phyloP scores from a whole-genome alignment of 2,329 filamentous ascomycete species.

The Chaetomium sp. region DNA sequence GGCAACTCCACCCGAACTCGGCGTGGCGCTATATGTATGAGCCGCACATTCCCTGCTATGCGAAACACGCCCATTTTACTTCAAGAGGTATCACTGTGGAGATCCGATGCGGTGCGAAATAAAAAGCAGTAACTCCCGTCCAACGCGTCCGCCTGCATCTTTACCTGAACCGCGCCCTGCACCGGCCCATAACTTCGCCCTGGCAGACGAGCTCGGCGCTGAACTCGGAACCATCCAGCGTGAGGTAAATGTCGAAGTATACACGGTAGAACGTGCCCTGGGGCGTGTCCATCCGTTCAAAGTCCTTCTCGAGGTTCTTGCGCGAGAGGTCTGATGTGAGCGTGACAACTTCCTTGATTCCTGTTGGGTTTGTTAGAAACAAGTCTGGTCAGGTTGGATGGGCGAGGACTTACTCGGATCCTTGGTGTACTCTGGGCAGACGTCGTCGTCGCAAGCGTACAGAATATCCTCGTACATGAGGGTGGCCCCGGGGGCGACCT shows the following conservation, averaged over 20 bases:
- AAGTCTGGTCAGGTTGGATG: not conserved
- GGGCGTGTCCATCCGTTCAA: constrained; percentile 98
- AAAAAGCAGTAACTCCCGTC: constrained; percentile 30
- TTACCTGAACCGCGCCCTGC: constrained; percentile 82
- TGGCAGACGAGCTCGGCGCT: constrained; percentile 99
- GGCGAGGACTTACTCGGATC: constrained; percentile 81
- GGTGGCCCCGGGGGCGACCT: constrained; percentile 93
- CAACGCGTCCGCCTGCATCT: constrained; percentile 24
- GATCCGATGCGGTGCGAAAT: constrained; percentile 33
- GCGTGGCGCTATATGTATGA: constrained; percentile 19
- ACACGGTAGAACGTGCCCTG: constrained; percentile 94
- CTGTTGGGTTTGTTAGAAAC: constrained; percentile 50
- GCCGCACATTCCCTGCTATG: constrained; percentile 27
- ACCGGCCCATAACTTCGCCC: constrained; percentile 97
- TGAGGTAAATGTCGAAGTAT: constrained; percentile 82
- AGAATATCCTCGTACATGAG: constrained; percentile 99
- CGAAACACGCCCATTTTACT: constrained; percentile 30
- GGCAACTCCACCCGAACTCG: constrained; percentile 10
- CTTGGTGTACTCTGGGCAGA: constrained; percentile 98
- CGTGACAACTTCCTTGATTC: constrained; percentile 98
- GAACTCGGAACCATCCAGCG: constrained; percentile 95
- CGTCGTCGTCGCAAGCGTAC: constrained; percentile 96
- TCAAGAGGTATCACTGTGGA: constrained; percentile 38
- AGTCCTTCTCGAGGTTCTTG: constrained; percentile 99
- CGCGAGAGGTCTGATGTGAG: constrained; percentile 94